Evolutionary conservation across 2,329 filamentous ascomycete species (phyloP).

Genomic region (Fonsecaea pedrosoi): DNA sequence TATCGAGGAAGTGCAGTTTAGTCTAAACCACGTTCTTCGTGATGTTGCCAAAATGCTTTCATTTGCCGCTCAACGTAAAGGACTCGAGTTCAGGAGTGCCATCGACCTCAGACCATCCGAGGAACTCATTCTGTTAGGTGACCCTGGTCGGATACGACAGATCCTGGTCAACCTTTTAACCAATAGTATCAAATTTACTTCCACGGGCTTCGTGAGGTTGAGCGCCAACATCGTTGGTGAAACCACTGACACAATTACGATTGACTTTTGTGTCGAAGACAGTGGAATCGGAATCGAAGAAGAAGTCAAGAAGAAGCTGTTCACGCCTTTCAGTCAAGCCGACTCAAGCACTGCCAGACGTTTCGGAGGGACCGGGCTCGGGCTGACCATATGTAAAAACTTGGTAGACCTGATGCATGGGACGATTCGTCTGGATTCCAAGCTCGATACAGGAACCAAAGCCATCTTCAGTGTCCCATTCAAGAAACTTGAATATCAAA

Average conservation of each 20-base stretch:
- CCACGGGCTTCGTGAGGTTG: slow-evolving; percentile 71
- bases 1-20: slow-evolving; percentile 82
- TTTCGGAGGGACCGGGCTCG: slow-evolving; percentile 80
- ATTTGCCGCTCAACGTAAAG: slow-evolving; percentile 77
- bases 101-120: slow-evolving; percentile 68
- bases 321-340: slow-evolving; percentile 82
- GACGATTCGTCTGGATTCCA: slow-evolving; percentile 72
- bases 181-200: slow-evolving; percentile 78
- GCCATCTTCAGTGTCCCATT: slow-evolving; percentile 80
- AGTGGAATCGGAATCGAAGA: slow-evolving; percentile 83
- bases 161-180: slow-evolving; percentile 81
- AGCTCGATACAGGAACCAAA: slow-evolving; percentile 71
- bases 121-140: slow-evolving; percentile 75
- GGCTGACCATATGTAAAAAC: slow-evolving; percentile 81
- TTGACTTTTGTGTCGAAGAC: slow-evolving; percentile 76
- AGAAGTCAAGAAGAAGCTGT: slow-evolving; percentile 73
- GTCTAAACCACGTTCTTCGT: slow-evolving; percentile 71
- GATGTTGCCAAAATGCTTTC: slow-evolving; percentile 81
- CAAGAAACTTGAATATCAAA: slow-evolving; percentile 67
- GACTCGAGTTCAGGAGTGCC: slow-evolving; percentile 70
- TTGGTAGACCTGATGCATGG: slow-evolving; percentile 80
- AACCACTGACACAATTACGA: slow-evolving; percentile 67
- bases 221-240: slow-evolving; percentile 69
- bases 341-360: slow-evolving; percentile 78
- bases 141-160: slow-evolving; percentile 75